These are phyloP conservation scores for Penicillium maclennaniae DNA, from an alignment of 495 filamentous ascomycete genomes.

Conservation along the genomic window DNA sequence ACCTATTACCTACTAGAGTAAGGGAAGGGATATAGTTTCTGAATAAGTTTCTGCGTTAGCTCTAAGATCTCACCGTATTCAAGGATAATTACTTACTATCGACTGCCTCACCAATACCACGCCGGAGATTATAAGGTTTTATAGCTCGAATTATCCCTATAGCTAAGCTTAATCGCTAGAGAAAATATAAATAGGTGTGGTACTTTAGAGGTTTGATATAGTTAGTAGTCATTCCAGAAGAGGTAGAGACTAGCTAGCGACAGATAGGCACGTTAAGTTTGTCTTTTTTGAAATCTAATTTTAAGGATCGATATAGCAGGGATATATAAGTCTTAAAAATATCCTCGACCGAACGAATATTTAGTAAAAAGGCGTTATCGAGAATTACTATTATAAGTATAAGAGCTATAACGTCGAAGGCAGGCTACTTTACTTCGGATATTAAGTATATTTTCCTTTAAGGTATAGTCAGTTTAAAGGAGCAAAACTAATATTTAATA, in stretches of 20 bases:
- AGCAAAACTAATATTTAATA: neutral
- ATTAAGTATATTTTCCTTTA: conserved; percentile 13
- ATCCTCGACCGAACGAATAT: conserved; percentile 10
- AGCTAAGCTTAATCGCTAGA: conserved; percentile 6
- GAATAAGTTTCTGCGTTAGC: neutral
- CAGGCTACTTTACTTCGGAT: conserved; percentile 10
- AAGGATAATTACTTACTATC: neutral
- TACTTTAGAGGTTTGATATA: conserved; percentile 8
- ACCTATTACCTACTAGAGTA: conserved; percentile 1
- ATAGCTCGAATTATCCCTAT: conserved; percentile 6
- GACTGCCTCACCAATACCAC: conserved; percentile 4
- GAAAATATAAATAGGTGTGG: conserved; percentile 11
- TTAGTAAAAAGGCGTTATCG: conserved; percentile 3
- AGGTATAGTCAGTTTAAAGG: neutral
- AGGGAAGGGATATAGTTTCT: conserved; percentile 6
- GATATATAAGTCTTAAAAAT: conserved; percentile 6
- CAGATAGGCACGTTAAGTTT: conserved; percentile 12
- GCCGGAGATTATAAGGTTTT: conserved; percentile 1
- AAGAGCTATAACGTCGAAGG: conserved; percentile 14
- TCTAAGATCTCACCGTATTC: neutral
- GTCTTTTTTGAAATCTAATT: conserved; percentile 1
- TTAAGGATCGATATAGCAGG: conserved; percentile 3
- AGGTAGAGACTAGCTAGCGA: conserved; percentile 3
- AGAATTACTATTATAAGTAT: conserved; percentile 9
- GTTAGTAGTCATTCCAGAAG: conserved; percentile 5